These are phyloP conservation scores for Echria macrotheca DNA, from an alignment of 495 filamentous ascomycete species.

Conservation along the genomic window DNA sequence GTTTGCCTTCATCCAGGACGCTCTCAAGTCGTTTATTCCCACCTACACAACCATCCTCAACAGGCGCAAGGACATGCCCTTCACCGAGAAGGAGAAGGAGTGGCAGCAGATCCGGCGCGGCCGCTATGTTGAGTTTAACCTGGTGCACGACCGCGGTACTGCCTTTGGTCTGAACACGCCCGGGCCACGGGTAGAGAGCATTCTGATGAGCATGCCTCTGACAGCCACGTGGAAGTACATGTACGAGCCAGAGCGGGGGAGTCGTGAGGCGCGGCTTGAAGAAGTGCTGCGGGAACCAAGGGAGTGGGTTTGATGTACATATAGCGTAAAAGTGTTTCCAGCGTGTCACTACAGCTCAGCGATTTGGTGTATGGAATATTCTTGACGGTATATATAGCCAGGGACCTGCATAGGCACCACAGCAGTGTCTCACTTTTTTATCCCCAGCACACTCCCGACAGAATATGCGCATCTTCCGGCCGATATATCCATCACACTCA, in stretches of 20 bases:
- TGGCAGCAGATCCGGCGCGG: constrained; percentile 96
- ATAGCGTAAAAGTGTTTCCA: no score
- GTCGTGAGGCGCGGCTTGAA: constrained; percentile 67
- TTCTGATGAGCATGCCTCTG: constrained; percentile 91
- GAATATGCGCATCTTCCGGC: no score
- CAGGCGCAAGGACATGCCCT: constrained; percentile 85
- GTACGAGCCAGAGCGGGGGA: constrained; percentile 73
- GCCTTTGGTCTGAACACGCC: constrained; percentile 92
- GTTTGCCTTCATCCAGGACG: constrained; percentile 85
- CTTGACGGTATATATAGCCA: no score
- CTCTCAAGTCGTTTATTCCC: constrained; percentile 80
- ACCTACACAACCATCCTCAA: constrained; percentile 87
- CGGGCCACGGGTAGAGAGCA: constrained; percentile 87
- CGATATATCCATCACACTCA: no score
- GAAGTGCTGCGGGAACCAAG: constrained; percentile 79
- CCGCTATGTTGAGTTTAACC: constrained; percentile 96
- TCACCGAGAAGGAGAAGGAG: constrained; percentile 74
- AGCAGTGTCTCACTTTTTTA: no score
- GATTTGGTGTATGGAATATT: no score
- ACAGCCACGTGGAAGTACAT: constrained; percentile 96
- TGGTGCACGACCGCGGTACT: constrained; percentile 94
- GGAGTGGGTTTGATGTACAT: no score
- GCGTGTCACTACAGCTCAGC: no score
- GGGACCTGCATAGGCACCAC: no score
- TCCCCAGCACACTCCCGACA: no score